A percentile compares a stretch with the other conserved stretches of the same genome.
phyloP scores from a whole-genome alignment of 2,329 filamentous ascomycete species.

The Huntiella abstrusa region DNA sequence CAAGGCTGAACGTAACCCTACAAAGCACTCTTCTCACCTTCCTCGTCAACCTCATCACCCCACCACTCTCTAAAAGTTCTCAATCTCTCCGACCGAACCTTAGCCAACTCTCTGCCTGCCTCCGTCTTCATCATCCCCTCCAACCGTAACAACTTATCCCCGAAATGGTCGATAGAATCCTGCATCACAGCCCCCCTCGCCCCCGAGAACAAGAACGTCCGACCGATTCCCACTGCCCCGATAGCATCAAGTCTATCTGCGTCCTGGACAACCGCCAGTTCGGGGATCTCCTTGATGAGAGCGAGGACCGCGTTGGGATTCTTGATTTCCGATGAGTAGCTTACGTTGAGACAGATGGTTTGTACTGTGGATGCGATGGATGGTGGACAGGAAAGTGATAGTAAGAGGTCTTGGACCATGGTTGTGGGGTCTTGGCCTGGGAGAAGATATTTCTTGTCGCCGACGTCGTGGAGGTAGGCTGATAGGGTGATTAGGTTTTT shows the following conservation, averaged over 20 bases:
- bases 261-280: slow-evolving; percentile 63
- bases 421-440: slow-evolving; percentile 37
- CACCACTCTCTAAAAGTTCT: slow-evolving; percentile 38
- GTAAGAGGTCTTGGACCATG: slow-evolving; percentile 35
- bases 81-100: slow-evolving; percentile 33
- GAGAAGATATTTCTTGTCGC: slow-evolving; percentile 62
- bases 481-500: slow-evolving; percentile 39
- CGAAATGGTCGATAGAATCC: slow-evolving; percentile 54
- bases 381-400: slow-evolving; percentile 33
- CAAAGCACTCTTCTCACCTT: not conserved
- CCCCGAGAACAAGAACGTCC: slow-evolving; percentile 46
- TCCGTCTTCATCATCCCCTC: slow-evolving; percentile 46
- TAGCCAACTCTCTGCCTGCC: slow-evolving; percentile 32
- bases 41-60: slow-evolving; percentile 26
- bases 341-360: slow-evolving; percentile 55
- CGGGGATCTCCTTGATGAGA: slow-evolving; percentile 32
- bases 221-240: slow-evolving; percentile 65
- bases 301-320: slow-evolving; percentile 40
- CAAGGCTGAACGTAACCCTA: not conserved
- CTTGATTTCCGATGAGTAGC: slow-evolving; percentile 54
- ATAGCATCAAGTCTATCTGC: slow-evolving; percentile 85
- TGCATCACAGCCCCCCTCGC: slow-evolving; percentile 40
- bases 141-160: slow-evolving; percentile 52
- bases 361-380: slow-evolving; percentile 49
- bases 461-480: slow-evolving; percentile 72